Conservation (phyloP, 805 yeast species). For the Yarrowia osloensis region DNA sequence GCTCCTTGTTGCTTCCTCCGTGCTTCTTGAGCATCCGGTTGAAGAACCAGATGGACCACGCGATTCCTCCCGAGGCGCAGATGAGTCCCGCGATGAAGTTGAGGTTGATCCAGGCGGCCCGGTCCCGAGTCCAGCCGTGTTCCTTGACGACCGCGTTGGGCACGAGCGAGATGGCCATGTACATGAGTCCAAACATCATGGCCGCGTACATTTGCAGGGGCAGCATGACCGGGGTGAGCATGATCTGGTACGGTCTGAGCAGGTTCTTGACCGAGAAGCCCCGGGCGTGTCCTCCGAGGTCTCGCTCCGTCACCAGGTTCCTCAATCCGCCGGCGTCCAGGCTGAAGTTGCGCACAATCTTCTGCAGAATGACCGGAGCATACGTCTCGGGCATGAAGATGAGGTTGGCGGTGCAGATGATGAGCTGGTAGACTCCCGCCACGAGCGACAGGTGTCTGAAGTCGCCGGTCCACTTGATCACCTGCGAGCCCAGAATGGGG, state of each 20-base stretch:
- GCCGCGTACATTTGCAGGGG: slow-evolving; percentile 32
- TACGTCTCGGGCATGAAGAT: slow-evolving; percentile 30
- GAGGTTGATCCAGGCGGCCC: slow-evolving; percentile 30
- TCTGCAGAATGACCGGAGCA: slow-evolving; percentile 29
- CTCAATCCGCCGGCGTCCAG: slow-evolving; percentile 7
- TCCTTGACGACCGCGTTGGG: slow-evolving; percentile 29
- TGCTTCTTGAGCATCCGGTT: slow-evolving; percentile 29
- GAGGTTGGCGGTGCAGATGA: slow-evolving; percentile 12
- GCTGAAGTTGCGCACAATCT: slow-evolving; percentile 25
- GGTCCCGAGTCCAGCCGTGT: slow-evolving; percentile 28
- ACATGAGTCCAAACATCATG: slow-evolving; percentile 32
- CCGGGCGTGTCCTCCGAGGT: slow-evolving; percentile 6
- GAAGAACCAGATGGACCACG: slow-evolving; percentile 13
- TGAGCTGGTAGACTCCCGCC: slow-evolving; percentile 21
- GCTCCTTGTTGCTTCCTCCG: slow-evolving; percentile 30
- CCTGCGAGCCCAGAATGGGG: slow-evolving; percentile 32
- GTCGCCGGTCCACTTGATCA: slow-evolving; percentile 20
- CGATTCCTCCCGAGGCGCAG: slow-evolving; percentile 30
- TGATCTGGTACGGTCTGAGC: slow-evolving; percentile 32
- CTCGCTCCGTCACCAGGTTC: neutral
- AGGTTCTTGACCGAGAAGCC: slow-evolving; percentile 20
- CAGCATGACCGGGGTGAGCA: slow-evolving; percentile 28
- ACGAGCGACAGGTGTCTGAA: slow-evolving; percentile 29
- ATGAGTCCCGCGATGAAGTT: slow-evolving; percentile 32
- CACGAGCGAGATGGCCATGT: slow-evolving; percentile 31